Evolutionary conservation across 1,284 basidiomycete species (phyloP), one percentile per base, ranked within the genome.

Genomic region (Ceraceosorus guamensis): DNA sequence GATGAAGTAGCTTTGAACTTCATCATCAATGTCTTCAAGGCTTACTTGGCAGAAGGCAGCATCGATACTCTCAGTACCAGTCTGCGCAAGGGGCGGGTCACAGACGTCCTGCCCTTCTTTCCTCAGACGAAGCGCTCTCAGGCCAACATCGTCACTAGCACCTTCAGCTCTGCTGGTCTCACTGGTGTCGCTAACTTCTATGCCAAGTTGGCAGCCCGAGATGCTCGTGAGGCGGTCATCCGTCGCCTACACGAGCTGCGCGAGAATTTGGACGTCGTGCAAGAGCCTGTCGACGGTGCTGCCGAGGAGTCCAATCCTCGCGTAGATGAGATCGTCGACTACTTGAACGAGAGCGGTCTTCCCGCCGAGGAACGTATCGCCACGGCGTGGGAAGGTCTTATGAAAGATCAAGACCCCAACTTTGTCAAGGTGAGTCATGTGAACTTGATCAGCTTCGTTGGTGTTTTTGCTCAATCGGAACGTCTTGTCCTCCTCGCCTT

Each of bases 321-420:
- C 14, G 43, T 34, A 50, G 49, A 53, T 39, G 62, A 68, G 48
- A 60, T 65, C 34, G 37, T 65, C 35, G 57, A 50, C 6, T 55
- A 59, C 56, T 58, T 68, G 39, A 50, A 62, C 47, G 57, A 51
- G 30, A n/a, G n/a, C n/a, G n/a, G n/a, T n/a, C n/a, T n/a, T 56
- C 57, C 37, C 45, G 55, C 10, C 37, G 37, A 8, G 37, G 37
- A 8, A 41, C 37, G n/a, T 8, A n/a, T 41, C 56, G 82, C 85
- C 57, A 89, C 89, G 79, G 85, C 93, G 71, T 97, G 90, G 89
- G 85, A 87, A 67, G 91, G 88, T 37, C 82, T 95, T 56, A 88
- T 95, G 83, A 89, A 92, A 75, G 83, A 83, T 46, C 83, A 88
- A 56, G 84, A 92, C 18, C 57, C 44, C 31, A 45, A 49, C 39